A percentile compares a stretch with the other conserved stretches of the same genome.
Conservation (phyloP, 2,329 filamentous ascomycete species). For the Paraconiothyrium sp. region DNA sequence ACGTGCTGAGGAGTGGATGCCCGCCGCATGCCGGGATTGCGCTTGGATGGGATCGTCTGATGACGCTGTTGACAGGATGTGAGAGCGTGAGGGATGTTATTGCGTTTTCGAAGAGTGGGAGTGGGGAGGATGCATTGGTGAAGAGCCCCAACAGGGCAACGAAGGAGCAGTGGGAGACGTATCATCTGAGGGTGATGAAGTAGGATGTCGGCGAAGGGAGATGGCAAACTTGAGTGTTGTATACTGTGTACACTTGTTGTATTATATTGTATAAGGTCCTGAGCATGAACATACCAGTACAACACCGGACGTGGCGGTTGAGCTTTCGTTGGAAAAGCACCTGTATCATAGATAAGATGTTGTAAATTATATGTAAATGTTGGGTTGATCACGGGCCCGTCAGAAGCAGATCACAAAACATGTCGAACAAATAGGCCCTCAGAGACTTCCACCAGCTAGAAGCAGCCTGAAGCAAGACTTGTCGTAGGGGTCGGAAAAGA, state of each 20-base stretch:
- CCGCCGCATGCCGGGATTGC: slow-evolving; percentile 95
- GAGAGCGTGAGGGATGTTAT: slow-evolving; percentile 91
- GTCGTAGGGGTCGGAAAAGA: not conserved
- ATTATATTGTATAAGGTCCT: slow-evolving; percentile 3
- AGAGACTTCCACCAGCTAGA: not conserved
- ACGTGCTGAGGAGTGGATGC: slow-evolving; percentile 84
- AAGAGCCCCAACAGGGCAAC: slow-evolving; percentile 77
- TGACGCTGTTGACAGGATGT: slow-evolving; percentile 80
- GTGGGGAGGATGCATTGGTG: slow-evolving; percentile 86
- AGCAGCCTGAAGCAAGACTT: not conserved
- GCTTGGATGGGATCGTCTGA: slow-evolving; percentile 86
- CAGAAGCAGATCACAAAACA: not conserved
- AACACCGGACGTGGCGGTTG: not conserved
- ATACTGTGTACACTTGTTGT: slow-evolving; percentile 1
- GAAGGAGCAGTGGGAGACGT: slow-evolving; percentile 66
- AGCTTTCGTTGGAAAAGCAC: not conserved
- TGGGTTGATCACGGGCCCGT: not conserved
- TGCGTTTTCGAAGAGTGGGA: slow-evolving; percentile 93
- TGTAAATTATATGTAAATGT: not conserved
- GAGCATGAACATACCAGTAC: not conserved
- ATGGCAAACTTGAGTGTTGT: not conserved
- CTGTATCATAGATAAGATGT: not conserved
- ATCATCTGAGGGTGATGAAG: slow-evolving; percentile 60
- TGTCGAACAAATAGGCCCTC: not conserved
- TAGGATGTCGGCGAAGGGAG: slow-evolving; percentile 6